These are phyloP conservation scores for Polytrichum formosum DNA, from an alignment of 225 moss, liverwort and hornwort species.

Conservation along the genomic window DNA sequence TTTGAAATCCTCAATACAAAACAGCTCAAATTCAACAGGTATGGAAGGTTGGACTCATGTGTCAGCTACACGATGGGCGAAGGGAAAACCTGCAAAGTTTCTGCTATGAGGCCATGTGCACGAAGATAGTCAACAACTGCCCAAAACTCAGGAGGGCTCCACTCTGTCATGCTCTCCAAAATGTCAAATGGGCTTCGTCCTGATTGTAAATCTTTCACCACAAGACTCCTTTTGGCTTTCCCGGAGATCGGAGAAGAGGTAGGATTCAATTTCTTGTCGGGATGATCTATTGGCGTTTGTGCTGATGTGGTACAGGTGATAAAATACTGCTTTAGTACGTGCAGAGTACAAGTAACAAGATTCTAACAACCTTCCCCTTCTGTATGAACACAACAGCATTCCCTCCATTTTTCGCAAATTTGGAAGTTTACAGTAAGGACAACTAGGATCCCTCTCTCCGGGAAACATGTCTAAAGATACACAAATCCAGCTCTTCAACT, in stretches of 20 bases:
- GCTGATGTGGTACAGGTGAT: neutral
- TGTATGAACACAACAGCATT: too few species aligned
- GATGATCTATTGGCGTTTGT: neutral
- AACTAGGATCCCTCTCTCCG: too few species aligned
- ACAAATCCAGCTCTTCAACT: too few species aligned
- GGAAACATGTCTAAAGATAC: too few species aligned
- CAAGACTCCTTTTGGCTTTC: conserved; percentile 41
- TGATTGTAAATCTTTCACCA: conserved; percentile 50
- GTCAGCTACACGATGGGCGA: neutral
- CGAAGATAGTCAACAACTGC: conserved; percentile 69
- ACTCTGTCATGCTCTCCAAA: conserved; percentile 47
- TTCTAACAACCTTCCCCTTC: too few species aligned
- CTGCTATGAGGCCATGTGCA: conserved; percentile 43
- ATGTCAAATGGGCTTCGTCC: conserved; percentile 62
- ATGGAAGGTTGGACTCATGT: neutral
- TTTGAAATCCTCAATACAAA: conserved; percentile 7
- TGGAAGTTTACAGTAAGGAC: too few species aligned
- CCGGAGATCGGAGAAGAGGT: conserved; percentile 22
- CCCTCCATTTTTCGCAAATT: too few species aligned
- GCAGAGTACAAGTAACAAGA: too few species aligned
- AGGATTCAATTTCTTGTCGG: neutral
- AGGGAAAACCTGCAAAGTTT: conserved; percentile 63
- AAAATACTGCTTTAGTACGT: too few species aligned
- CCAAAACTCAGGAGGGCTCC: conserved; percentile 66
- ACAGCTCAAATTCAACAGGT: neutral